Conservation (phyloP, 2,329 filamentous ascomycete species). For the Alternaria sp. region DNA sequence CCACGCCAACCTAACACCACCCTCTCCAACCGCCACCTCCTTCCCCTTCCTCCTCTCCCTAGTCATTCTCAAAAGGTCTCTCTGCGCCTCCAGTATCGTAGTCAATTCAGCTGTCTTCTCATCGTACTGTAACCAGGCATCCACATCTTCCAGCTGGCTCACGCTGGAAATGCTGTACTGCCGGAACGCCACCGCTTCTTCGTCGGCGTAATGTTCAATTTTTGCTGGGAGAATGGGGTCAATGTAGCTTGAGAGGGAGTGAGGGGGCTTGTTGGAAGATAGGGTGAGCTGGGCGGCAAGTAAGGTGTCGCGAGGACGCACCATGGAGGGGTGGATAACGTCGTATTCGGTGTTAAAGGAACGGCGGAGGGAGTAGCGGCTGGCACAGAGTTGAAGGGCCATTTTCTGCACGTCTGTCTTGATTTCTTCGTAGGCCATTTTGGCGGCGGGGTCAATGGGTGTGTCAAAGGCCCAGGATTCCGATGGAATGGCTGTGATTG, state of each 20-base stretch:
- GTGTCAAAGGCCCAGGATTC: constrained; percentile 9
- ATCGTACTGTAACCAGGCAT: constrained; percentile 22
- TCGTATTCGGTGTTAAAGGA: constrained; percentile 6
- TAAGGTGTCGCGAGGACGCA: constrained; percentile 11
- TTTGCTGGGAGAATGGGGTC: not conserved
- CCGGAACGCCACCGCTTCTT: constrained; percentile 2
- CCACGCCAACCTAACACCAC: constrained; percentile 26
- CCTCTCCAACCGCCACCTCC: constrained; percentile 5
- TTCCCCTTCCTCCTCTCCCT: constrained; percentile 15
- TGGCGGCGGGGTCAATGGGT: constrained; percentile 9
- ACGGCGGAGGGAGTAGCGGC: constrained; percentile 7
- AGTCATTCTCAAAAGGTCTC: constrained; percentile 22
- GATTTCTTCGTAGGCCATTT: constrained; percentile 13
- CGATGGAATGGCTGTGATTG: not conserved
- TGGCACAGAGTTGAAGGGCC: constrained; percentile 21
- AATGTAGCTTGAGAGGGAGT: not conserved
- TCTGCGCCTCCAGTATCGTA: constrained; percentile 27
- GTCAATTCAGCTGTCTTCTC: constrained; percentile 5
- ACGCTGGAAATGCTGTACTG: constrained; percentile 16
- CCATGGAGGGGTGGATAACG: constrained; percentile 20
- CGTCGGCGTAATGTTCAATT: constrained; percentile 8
- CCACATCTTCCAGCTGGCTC: constrained; percentile 7
- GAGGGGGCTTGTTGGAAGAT: not conserved
- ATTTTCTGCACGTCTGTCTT: constrained; percentile 5
- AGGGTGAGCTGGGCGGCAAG: constrained; percentile 14